Conservation (phyloP, 75 land plant genomes). For the Picea glauca region DNA sequence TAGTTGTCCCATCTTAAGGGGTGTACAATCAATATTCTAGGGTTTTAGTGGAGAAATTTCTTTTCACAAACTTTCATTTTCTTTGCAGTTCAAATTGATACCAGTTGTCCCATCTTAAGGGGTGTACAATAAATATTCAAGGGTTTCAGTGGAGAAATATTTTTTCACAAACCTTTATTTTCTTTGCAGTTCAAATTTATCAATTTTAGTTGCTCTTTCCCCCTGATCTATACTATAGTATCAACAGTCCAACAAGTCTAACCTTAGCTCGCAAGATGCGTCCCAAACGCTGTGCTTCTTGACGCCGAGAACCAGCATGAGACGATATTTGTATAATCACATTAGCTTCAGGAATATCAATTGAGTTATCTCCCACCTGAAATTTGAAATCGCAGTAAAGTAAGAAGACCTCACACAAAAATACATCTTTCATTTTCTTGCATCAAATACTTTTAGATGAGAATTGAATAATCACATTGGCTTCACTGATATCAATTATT, state of each 20-base stretch:
- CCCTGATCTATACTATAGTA: neutral
- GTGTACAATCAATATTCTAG: too few relatives aligned
- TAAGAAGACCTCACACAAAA: neutral
- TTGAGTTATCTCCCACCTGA: conserved; percentile 98
- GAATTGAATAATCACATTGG: conserved; percentile 94
- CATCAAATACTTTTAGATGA: conserved; percentile 25
- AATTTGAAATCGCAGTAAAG: neutral
- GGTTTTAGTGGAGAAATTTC: neutral
- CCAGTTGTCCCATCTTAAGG: too few relatives aligned
- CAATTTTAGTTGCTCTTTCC: neutral
- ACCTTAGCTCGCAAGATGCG: conserved; percentile 99
- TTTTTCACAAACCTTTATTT: neutral
- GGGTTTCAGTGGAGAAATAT: neutral
- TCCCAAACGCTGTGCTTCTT: conserved; percentile 98
- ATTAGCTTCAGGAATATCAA: conserved; percentile 99
- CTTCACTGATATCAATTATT: conserved; percentile 96
- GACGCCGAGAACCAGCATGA: conserved; percentile 98
- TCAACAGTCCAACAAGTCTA: neutral
- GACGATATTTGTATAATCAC: conserved; percentile 98
- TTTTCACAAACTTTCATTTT: neutral
- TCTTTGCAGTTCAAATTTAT: neutral
- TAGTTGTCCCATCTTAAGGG: too few relatives aligned
- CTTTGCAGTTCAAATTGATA: neutral
- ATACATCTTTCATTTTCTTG: too few relatives aligned
- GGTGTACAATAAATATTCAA: too few relatives aligned